Evolutionary conservation across 2,329 filamentous ascomycete genomes (phyloP).

Genomic region (Xylaria digitata): DNA sequence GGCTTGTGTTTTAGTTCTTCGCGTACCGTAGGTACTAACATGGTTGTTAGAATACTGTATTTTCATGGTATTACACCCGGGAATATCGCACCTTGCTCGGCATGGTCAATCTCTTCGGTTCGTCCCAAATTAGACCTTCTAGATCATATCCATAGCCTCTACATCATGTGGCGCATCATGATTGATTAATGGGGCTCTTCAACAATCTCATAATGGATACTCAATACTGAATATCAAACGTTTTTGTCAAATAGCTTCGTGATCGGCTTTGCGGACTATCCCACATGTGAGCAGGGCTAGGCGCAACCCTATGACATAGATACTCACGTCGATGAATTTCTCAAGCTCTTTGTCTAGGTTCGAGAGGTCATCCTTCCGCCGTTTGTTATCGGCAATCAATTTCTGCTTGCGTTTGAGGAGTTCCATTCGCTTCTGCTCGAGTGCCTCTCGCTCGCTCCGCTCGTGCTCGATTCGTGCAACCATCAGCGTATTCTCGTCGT

Average conservation of each 20-base stretch:
- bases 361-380: constrained; percentile 90
- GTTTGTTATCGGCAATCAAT: constrained; percentile 80
- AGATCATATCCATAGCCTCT: constrained; percentile 2
- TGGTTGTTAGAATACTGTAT: constrained; percentile 18
- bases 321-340: constrained; percentile 86
- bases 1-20: neutral
- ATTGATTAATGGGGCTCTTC: neutral
- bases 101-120: neutral
- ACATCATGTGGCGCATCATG: neutral
- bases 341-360: constrained; percentile 93
- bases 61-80: neutral
- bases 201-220: neutral
- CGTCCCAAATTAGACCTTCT: neutral
- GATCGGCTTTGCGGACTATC: constrained; percentile 85
- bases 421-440: constrained; percentile 86
- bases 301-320: constrained; percentile 3
- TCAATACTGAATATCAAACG: constrained; percentile 35
- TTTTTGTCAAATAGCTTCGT: constrained; percentile 84
- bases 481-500: constrained; percentile 84
- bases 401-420: constrained; percentile 74
- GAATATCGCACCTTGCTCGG: constrained; percentile 22
- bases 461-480: constrained; percentile 92
- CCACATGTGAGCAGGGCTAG: constrained; percentile 41
- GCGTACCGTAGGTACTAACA: constrained; percentile 12
- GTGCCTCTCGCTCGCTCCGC: constrained; percentile 80